These are phyloP conservation scores for Effrenium voratum DNA, from an alignment of 73 alveolate species.

Conservation along the genomic window DNA sequence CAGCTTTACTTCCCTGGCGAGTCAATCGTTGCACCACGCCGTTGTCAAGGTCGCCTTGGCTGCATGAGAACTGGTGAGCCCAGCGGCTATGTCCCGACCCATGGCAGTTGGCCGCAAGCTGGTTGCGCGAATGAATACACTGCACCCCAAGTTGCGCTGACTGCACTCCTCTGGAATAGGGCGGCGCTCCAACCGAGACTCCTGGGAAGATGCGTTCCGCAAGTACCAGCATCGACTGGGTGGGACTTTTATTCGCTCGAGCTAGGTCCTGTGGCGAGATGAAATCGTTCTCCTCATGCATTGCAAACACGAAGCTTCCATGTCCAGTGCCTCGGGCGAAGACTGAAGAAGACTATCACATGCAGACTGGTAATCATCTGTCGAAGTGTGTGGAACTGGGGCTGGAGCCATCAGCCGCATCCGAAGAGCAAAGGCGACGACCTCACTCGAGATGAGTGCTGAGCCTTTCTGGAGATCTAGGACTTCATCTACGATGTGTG, in stretches of 20 bases:
- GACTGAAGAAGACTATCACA: too few species aligned
- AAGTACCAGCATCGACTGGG: background rate
- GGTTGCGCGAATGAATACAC: too few species aligned
- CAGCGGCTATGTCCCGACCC: too few species aligned
- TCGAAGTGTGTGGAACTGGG: too few species aligned
- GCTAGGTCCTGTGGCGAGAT: conserved; percentile 69
- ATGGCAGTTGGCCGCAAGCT: too few species aligned
- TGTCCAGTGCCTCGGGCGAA: background rate
- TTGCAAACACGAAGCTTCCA: conserved; percentile 67
- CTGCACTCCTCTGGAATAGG: conserved; percentile 18
- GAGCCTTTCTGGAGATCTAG: background rate
- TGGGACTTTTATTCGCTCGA: background rate
- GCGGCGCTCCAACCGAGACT: conserved; percentile 60
- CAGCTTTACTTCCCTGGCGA: too few species aligned
- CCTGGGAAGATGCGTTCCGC: background rate
- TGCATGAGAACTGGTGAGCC: too few species aligned
- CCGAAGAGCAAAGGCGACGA: too few species aligned
- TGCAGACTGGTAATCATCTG: too few species aligned
- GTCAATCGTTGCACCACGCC: too few species aligned
- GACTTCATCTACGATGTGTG: background rate
- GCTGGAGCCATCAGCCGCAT: too few species aligned
- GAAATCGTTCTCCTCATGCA: conserved; percentile 83
- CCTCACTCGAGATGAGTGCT: background rate
- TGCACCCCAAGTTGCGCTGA: background rate
- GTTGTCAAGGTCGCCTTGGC: too few species aligned